A percentile compares a stretch with the other conserved stretches of the same genome.
These are phyloP conservation scores for Blastocystis sp. DNA, from an alignment of 352 stramenopile species.

Conservation along the genomic window DNA sequence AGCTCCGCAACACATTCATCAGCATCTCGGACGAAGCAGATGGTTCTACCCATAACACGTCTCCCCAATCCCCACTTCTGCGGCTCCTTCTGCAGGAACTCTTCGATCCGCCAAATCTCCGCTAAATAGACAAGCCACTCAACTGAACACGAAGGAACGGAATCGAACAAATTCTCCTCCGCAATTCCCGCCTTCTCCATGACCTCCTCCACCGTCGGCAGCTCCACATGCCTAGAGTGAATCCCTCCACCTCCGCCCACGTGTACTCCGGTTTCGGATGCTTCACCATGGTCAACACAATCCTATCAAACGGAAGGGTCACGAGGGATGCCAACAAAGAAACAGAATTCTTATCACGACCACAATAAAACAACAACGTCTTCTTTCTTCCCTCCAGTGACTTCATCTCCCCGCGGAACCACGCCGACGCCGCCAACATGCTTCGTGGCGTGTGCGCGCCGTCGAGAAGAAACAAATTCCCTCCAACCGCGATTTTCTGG, in stretches of 20 bases:
- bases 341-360: slow-evolving; percentile 57
- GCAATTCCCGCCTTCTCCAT: neutral
- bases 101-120: slow-evolving; percentile 38
- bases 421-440: slow-evolving; percentile 68
- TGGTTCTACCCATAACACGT: neutral
- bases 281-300: slow-evolving; percentile 49
- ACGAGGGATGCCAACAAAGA: slow-evolving; percentile 52
- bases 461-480: slow-evolving; percentile 70
- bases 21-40: neutral
- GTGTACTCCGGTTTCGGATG: slow-evolving; percentile 50
- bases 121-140: slow-evolving; percentile 19
- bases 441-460: slow-evolving; percentile 74
- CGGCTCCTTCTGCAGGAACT: neutral
- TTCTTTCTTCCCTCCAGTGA: neutral
- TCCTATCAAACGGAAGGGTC: slow-evolving; percentile 8
- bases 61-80: neutral
- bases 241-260: neutral
- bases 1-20: neutral
- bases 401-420: slow-evolving; percentile 63
- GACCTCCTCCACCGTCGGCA: neutral
- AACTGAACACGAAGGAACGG: neutral
- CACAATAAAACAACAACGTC: slow-evolving; percentile 60
- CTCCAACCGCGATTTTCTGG: slow-evolving; percentile 64
- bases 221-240: neutral
- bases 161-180: neutral